Base-by-base conservation (phyloP, 345 rosid species). In the Populus alba region DNA sequence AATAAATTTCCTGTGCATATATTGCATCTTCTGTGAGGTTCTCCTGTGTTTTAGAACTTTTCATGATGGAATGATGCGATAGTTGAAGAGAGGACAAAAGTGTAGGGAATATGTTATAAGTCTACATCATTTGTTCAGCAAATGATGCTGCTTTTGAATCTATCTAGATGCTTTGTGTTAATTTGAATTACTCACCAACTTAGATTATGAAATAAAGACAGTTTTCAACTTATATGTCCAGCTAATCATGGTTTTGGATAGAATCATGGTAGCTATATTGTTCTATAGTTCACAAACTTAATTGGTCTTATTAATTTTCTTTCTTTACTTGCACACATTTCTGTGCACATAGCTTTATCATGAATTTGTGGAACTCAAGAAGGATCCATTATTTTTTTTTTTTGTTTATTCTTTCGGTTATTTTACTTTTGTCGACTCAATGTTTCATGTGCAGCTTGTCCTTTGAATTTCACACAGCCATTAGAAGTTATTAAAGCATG, bases 401-500 rank as follows among this genome's bases (percentile, higher is more conserved):
- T 12, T 51, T 10, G 1, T 35, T 16, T 45, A 3, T 27, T 37
- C 22, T 51, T 66, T 73, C 29, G 22, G 25, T 23, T 74, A 8
- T 55, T 69, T 11, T n/a, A 38, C 39, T 23, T 35, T 47, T 49
- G 7, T 51, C 8, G 41, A 70, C 45, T 70, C 12, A 25, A 74
- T 68, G 13, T 49, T 71, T 7, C 51, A 11, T 45, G 27, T 89
- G 92, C 92, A 96, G 99, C 83, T 79, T 96, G 99, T 85, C 99
- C 99, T 37, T 84, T 96, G 90, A 91, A 90, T 53, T 87, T 92
- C 75, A 90, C 90, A 75, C 85, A 90, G 88, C 98, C 99, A 69
- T 73, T 86, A 0, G 94, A 92, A 80, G 99, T 94, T 75, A 90
- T 94, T 41, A 87, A 90, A 77, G 94, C 91, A 72, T 96, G 99